These are phyloP conservation scores for Crepidotus variabilis DNA, from an alignment of 768 basidiomycete genomes.

Conservation along the genomic window DNA sequence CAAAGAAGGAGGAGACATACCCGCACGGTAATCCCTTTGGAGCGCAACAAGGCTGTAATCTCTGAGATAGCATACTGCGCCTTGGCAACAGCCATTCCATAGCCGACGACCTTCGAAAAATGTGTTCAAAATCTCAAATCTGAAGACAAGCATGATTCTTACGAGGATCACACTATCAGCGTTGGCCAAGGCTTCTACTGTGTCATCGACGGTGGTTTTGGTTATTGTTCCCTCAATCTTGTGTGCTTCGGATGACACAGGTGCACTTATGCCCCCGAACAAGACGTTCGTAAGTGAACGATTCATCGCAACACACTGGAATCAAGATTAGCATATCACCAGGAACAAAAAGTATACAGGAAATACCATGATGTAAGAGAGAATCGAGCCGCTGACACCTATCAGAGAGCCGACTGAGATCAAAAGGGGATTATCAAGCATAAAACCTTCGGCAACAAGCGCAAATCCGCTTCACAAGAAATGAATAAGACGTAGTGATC, in stretches of 20 bases:
- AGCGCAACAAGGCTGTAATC: slow-evolving; percentile 66
- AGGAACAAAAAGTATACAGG: not conserved
- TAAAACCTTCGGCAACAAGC: slow-evolving; percentile 87
- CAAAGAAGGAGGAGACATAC: slow-evolving; percentile 22
- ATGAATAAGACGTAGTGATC: not conserved
- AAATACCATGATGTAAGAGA: slow-evolving; percentile 88
- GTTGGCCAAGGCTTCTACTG: slow-evolving; percentile 72
- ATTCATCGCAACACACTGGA: slow-evolving; percentile 90
- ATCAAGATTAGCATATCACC: not conserved
- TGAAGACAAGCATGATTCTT: slow-evolving; percentile 8
- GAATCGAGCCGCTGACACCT: slow-evolving; percentile 86
- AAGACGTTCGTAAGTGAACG: slow-evolving; percentile 80
- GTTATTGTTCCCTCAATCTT: slow-evolving; percentile 85
- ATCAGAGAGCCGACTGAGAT: slow-evolving; percentile 85
- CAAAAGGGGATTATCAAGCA: slow-evolving; percentile 83
- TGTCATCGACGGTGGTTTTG: slow-evolving; percentile 76
- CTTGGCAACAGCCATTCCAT: slow-evolving; percentile 92
- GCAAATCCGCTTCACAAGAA: slow-evolving; percentile 59
- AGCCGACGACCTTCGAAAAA: slow-evolving; percentile 63
- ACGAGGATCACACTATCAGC: slow-evolving; percentile 84
- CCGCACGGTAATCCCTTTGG: slow-evolving; percentile 75
- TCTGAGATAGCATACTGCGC: slow-evolving; percentile 81
- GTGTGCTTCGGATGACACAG: slow-evolving; percentile 50
- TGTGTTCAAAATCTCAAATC: not conserved
- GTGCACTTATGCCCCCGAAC: slow-evolving; percentile 77